These are phyloP conservation scores for Colletotrichum melonis DNA, from an alignment of 2,329 filamentous ascomycete species.

Conservation along the genomic window DNA sequence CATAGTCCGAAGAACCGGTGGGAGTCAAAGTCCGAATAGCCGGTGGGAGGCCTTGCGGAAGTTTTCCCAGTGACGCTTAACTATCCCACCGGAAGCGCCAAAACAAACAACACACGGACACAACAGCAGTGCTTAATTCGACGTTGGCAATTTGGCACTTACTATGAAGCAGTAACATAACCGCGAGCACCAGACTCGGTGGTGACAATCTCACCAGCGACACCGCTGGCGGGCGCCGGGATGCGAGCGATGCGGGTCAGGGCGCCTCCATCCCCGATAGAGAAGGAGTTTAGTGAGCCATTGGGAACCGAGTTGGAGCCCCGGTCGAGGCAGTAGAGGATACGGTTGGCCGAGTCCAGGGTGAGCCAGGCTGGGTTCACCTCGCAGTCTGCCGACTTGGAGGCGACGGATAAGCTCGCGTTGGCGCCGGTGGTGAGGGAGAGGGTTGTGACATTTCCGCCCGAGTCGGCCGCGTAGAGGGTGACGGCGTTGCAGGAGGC, in stretches of 20 bases:
- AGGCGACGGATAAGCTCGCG: conserved; percentile 33
- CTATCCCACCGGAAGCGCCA: neutral
- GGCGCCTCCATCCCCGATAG: conserved; percentile 29
- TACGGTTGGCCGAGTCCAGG: conserved; percentile 29
- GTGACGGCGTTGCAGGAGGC: conserved; percentile 33
- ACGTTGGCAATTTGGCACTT: conserved; percentile 10
- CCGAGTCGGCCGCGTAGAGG: conserved; percentile 36
- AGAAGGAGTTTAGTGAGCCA: conserved; percentile 36
- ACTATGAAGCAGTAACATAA: conserved; percentile 37
- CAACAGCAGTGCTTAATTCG: too few relatives aligned
- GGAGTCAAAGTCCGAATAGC: too few relatives aligned
- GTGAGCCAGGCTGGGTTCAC: conserved; percentile 35
- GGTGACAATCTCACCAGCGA: conserved; percentile 37
- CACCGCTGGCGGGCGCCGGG: conserved; percentile 33
- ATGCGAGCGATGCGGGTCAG: conserved; percentile 36
- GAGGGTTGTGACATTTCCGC: conserved; percentile 37
- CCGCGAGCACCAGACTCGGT: conserved; percentile 34
- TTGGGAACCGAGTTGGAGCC: conserved; percentile 21
- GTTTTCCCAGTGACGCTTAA: too few relatives aligned
- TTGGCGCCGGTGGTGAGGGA: conserved; percentile 29
- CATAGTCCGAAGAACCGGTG: too few relatives aligned
- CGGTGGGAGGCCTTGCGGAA: too few relatives aligned
- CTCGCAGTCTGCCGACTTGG: conserved; percentile 34
- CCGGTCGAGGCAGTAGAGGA: conserved; percentile 35
- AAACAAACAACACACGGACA: too few relatives aligned